A percentile compares a stretch with the other conserved stretches of the same genome.
Conservation (phyloP, 805 yeast genomes). For the Suhomyces xylopsoci region DNA sequence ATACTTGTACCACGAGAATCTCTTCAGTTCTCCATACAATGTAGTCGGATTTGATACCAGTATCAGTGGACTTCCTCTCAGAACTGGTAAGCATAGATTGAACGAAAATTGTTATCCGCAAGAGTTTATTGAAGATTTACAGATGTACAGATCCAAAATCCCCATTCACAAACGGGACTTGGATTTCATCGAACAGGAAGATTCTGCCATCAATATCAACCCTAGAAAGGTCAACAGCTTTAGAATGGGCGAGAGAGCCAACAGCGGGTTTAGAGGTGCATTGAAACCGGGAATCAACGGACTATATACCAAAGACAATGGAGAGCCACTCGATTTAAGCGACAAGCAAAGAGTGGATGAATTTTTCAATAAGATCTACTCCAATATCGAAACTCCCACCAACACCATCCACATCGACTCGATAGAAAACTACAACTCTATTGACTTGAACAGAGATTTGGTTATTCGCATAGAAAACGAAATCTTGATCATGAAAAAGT, state of each 20-base stretch:
- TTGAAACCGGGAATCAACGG: not conserved
- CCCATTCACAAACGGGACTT: slow-evolving; percentile 35
- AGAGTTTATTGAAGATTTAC: slow-evolving; percentile 39
- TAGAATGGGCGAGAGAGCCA: not conserved
- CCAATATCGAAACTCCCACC: slow-evolving; percentile 22
- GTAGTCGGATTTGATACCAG: slow-evolving; percentile 42
- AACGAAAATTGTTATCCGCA: slow-evolving; percentile 26
- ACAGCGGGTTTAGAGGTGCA: not conserved
- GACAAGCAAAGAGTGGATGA: slow-evolving; percentile 8
- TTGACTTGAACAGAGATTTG: slow-evolving; percentile 16
- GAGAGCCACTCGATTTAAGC: not conserved
- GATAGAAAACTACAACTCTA: slow-evolving; percentile 27
- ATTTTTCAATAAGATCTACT: slow-evolving; percentile 18
- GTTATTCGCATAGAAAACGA: slow-evolving; percentile 24
- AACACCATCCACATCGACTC: slow-evolving; percentile 25
- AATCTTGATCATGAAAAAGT: slow-evolving; percentile 25
- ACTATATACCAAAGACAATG: not conserved
- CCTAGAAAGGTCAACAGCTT: slow-evolving; percentile 12
- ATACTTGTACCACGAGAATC: slow-evolving; percentile 26
- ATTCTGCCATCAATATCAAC: slow-evolving; percentile 16
- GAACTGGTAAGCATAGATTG: slow-evolving; percentile 22
- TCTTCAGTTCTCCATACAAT: slow-evolving; percentile 33
- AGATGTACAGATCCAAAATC: slow-evolving; percentile 25
- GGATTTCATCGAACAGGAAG: slow-evolving; percentile 27
- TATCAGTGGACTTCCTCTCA: slow-evolving; percentile 37